Conservation (phyloP, 139 green algal species). For the Chlamydomonas sp. region DNA sequence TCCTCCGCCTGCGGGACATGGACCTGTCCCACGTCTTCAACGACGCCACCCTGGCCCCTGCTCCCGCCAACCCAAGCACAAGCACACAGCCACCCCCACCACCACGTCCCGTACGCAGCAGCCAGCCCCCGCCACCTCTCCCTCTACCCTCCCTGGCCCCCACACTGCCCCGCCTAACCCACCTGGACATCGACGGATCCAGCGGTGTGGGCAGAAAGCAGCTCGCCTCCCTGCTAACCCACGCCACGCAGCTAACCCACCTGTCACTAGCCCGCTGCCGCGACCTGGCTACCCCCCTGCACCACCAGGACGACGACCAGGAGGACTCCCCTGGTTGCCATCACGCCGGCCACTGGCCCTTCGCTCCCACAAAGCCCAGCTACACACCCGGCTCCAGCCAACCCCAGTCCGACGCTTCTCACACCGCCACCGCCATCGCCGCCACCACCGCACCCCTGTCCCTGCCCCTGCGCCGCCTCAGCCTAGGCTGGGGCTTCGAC, state of each 20-base stretch:
- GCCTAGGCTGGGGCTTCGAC: constrained; percentile 14
- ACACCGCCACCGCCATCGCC: no score
- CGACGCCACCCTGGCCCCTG: background rate
- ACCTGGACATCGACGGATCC: constrained; percentile 6
- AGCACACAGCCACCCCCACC: background rate
- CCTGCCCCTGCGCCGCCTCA: constrained; percentile 1
- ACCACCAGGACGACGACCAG: no score
- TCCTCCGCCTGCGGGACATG: constrained; percentile 2
- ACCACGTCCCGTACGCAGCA: background rate
- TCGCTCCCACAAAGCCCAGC: no score
- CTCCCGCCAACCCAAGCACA: no score
- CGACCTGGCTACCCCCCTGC: background rate
- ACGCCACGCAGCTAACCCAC: constrained; percentile 1
- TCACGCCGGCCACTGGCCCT: no score
- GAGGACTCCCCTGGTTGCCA: no score
- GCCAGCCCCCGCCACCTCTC: background rate
- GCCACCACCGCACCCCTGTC: background rate
- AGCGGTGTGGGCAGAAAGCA: background rate
- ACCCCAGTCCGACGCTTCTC: no score
- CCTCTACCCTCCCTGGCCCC: background rate
- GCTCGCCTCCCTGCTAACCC: background rate
- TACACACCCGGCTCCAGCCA: no score
- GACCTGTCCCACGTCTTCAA: constrained; percentile 5
- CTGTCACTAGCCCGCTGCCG: constrained; percentile 1
- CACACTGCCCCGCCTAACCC: background rate